Evolutionary conservation across 2,329 filamentous ascomycete species (phyloP), one percentile per base, ranked within the genome.

Genomic region (Onygenales sp.): DNA sequence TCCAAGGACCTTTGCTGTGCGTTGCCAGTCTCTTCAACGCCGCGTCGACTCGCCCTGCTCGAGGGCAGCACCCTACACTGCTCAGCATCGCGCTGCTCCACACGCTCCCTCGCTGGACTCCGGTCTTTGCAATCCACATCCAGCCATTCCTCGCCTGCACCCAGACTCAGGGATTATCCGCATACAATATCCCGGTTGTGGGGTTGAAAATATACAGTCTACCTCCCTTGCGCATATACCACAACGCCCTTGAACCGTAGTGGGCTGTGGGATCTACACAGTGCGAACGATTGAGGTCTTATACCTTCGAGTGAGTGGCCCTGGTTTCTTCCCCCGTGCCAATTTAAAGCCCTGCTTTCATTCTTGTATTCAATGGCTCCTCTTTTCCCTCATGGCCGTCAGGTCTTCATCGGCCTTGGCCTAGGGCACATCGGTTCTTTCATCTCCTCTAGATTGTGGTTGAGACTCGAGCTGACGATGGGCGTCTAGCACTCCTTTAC

Each of bases 41-140:
- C 57, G 45, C 17, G 50, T 56, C 53, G 50, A 50, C 52, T 52
- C 57, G 58, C 56, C 55, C 17, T 31, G 47, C 51, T 57, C 45
- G 46, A 2, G 33, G 35, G 14, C 14, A 48, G 13, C 45, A 13
- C 33, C 8, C 21, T 27, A 17, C 46, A 5, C 11, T 41, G 21
- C 36, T n/a, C 3, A 13, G 47, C 35, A 42, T 31, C 9, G 41
- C 5, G 32, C 36, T 36, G 38, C 8, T 9, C 45, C 17, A 11
- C 21, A 48, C 36, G 38, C 8, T 9, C 45, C 17, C 9, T 39
- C 33, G 8, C 38, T 39, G 38, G 21, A 48, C 17, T 11, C 45
- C 33, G 10, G n/a, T n/a, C 7, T 46, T 46, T 13, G 7, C 31
- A 14, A 46, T 33, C 13, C 31, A n/a, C n/a, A 4, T 17, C 4